These are phyloP conservation scores for Nemania sp. DNA, from an alignment of 2,329 filamentous ascomycete species.

Conservation along the genomic window DNA sequence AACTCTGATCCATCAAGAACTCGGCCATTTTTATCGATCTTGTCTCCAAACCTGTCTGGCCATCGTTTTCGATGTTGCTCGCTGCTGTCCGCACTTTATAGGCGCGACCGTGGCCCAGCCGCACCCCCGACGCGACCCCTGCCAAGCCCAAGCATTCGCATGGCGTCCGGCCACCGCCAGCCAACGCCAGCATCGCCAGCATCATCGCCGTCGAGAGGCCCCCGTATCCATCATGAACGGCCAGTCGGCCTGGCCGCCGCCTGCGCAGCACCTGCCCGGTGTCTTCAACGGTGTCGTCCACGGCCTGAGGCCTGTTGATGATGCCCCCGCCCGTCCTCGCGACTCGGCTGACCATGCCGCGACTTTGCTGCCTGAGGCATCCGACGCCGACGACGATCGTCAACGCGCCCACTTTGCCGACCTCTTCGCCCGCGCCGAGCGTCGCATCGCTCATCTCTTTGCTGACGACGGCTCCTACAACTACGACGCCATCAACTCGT, in stretches of 20 bases:
- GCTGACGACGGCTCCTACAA: slow-evolving; percentile 59
- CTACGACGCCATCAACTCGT: slow-evolving; percentile 56
- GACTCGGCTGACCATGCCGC: slow-evolving; percentile 56
- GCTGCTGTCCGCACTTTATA: slow-evolving; percentile 56
- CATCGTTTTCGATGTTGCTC: slow-evolving; percentile 60
- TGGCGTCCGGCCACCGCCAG: slow-evolving; percentile 62
- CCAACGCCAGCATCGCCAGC: slow-evolving; percentile 53
- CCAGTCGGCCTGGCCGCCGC: slow-evolving; percentile 67
- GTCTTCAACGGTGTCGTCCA: slow-evolving; percentile 44
- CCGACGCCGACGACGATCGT: slow-evolving; percentile 69
- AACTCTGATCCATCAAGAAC: slow-evolving; percentile 57
- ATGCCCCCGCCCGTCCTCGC: slow-evolving; percentile 54
- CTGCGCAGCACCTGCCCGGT: slow-evolving; percentile 57
- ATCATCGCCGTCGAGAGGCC: slow-evolving; percentile 50
- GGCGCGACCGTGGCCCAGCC: slow-evolving; percentile 50
- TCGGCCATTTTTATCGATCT: slow-evolving; percentile 48
- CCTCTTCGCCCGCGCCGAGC: slow-evolving; percentile 76
- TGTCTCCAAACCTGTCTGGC: slow-evolving; percentile 45
- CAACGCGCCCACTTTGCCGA: slow-evolving; percentile 76
- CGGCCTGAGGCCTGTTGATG: slow-evolving; percentile 60
- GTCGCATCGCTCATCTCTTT: slow-evolving; percentile 78
- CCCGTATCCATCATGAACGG: slow-evolving; percentile 71
- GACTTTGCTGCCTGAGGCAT: slow-evolving; percentile 64
- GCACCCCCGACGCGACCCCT: slow-evolving; percentile 55
- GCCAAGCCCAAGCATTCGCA: slow-evolving; percentile 56